A percentile compares a stretch with the other conserved stretches of the same genome.
Evolutionary conservation across 2,329 filamentous ascomycete species (phyloP).

Genomic region (Aspergillus flavus): DNA sequence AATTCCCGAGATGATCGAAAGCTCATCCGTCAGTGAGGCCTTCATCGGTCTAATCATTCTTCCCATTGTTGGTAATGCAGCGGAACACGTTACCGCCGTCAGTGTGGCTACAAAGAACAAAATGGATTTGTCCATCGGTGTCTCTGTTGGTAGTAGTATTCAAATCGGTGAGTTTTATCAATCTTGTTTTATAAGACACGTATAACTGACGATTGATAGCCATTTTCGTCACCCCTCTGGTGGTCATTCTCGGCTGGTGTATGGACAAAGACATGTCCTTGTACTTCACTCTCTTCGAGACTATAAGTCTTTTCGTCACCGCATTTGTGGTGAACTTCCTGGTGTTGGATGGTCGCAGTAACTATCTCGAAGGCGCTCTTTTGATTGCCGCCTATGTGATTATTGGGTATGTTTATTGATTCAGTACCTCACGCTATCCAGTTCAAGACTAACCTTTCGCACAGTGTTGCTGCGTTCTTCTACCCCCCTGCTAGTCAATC

Average conservation of each 20-base stretch:
- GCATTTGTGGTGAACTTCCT: slow-evolving; percentile 85
- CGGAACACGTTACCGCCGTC: slow-evolving; percentile 79
- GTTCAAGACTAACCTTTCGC: slow-evolving; percentile 1
- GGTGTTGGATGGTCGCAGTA: slow-evolving; percentile 78
- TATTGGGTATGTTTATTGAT: slow-evolving; percentile 58
- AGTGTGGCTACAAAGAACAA: slow-evolving; percentile 82
- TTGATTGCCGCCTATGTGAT: slow-evolving; percentile 78
- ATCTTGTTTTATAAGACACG: too few relatives aligned
- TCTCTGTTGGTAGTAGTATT: slow-evolving; percentile 78
- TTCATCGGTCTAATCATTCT: slow-evolving; percentile 81
- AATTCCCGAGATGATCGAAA: slow-evolving; percentile 67
- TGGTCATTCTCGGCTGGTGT: slow-evolving; percentile 78
- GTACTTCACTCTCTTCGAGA: slow-evolving; percentile 65
- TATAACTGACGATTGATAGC: slow-evolving; percentile 42
- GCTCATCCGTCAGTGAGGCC: slow-evolving; percentile 65
- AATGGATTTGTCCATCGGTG: slow-evolving; percentile 80
- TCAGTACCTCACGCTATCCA: neutral
- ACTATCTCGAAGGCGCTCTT: slow-evolving; percentile 78
- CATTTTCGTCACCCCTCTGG: slow-evolving; percentile 74
- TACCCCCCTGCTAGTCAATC: slow-evolving; percentile 34
- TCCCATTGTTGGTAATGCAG: slow-evolving; percentile 81
- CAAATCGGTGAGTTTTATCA: slow-evolving; percentile 59
- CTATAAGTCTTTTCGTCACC: slow-evolving; percentile 76
- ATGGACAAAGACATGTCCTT: slow-evolving; percentile 71
- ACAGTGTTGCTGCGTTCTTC: slow-evolving; percentile 49